Evolutionary conservation across 148 eudicot species (phyloP).

Genomic region (Polygonum aviculare): DNA sequence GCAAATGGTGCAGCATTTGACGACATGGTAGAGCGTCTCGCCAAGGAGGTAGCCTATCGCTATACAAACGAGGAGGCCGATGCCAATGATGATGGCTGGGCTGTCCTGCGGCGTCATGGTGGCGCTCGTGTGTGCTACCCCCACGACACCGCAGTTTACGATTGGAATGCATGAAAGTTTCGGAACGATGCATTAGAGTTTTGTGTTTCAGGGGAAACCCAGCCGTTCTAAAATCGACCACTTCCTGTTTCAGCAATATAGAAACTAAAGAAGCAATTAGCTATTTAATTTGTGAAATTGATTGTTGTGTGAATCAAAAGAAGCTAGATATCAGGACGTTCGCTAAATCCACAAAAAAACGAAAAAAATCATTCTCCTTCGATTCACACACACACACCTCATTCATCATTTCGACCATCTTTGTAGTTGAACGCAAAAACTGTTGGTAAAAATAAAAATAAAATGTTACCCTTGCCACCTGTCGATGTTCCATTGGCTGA

Average conservation of each 20-base stretch:
- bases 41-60: constrained; percentile 1
- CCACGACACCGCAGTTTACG: constrained; percentile 6
- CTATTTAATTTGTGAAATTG: not conserved
- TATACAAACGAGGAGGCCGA: not conserved
- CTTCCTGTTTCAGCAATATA: not conserved
- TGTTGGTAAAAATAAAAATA: too few relatives aligned
- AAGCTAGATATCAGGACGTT: not conserved
- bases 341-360: not conserved
- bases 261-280: not conserved
- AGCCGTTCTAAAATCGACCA: not conserved
- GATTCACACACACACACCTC: too few relatives aligned
- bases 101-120: not conserved
- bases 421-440: too few relatives aligned
- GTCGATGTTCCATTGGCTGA: not conserved
- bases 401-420: too few relatives aligned
- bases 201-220: not conserved
- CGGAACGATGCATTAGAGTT: not conserved
- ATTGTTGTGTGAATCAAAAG: not conserved
- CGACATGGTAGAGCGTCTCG: not conserved
- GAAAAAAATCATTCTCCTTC: too few relatives aligned
- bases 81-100: not conserved
- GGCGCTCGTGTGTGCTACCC: not conserved
- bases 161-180: not conserved
- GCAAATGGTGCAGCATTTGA: not conserved
- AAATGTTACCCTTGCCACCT: not conserved